Evolutionary conservation across 106 monocot species (phyloP).

Genomic region (Hemerocallis citrina): DNA sequence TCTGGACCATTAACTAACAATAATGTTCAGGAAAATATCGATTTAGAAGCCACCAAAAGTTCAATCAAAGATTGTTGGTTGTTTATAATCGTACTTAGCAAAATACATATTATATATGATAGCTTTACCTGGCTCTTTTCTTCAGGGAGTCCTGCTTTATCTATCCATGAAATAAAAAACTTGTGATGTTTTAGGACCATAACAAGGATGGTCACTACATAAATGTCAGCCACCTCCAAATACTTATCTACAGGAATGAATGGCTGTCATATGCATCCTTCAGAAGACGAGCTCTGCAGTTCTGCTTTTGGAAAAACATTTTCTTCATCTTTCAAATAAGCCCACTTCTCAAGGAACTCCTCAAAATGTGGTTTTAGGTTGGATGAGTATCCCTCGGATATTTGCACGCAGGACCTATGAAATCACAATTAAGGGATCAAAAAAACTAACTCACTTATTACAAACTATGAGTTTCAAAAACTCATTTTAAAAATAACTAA

Average conservation of each 20-base stretch:
- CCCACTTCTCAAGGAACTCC: constrained; percentile 67
- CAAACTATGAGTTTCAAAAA: neutral
- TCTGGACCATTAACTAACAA: too few species aligned
- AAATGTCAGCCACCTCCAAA: constrained; percentile 57
- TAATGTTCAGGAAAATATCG: neutral
- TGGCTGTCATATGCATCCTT: constrained; percentile 1
- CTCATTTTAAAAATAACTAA: neutral
- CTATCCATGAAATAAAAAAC: constrained; percentile 69
- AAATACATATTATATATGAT: too few species aligned
- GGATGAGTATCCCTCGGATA: constrained; percentile 46
- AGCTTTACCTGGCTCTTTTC: constrained; percentile 55
- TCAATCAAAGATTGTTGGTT: too few species aligned
- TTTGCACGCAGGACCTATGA: constrained; percentile 62
- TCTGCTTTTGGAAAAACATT: constrained; percentile 30
- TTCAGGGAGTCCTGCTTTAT: constrained; percentile 55
- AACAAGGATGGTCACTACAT: constrained; percentile 52
- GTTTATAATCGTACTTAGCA: too few species aligned
- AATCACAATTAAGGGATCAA: neutral
- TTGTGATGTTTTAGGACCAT: constrained; percentile 27
- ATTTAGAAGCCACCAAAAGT: too few species aligned
- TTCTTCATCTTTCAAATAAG: constrained; percentile 31
- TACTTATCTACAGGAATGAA: constrained; percentile 34
- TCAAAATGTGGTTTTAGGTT: constrained; percentile 50
- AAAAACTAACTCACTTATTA: neutral
- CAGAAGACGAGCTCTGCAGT: constrained; percentile 7